Conservation (phyloP, 805 yeast species). For the Komagataella ulmi region DNA sequence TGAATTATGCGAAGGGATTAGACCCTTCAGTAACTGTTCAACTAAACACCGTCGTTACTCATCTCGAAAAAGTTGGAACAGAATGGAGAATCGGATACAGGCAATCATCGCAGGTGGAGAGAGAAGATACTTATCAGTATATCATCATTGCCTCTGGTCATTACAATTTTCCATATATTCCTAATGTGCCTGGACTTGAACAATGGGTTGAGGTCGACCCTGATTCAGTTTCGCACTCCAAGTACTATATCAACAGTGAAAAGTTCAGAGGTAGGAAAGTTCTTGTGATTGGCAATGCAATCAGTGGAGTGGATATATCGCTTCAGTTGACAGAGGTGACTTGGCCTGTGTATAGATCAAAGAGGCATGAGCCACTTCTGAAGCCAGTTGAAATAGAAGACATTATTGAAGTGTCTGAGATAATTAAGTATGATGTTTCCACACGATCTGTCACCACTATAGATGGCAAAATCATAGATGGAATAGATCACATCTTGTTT, state of each 20-base stretch:
- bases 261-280: slow-evolving; percentile 18
- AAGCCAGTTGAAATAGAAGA: slow-evolving; percentile 11
- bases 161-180: slow-evolving; percentile 32
- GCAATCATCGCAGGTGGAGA: background rate
- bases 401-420: slow-evolving; percentile 13
- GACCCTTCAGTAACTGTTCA: slow-evolving; percentile 19
- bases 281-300: slow-evolving; percentile 17
- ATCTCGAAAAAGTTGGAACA: slow-evolving; percentile 19
- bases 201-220: slow-evolving; percentile 18
- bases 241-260: slow-evolving; percentile 21
- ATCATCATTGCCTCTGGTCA: slow-evolving; percentile 35
- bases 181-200: slow-evolving; percentile 26
- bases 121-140: slow-evolving; percentile 13
- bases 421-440: slow-evolving; percentile 12
- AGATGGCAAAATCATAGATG: slow-evolving; percentile 31
- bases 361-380: slow-evolving; percentile 11
- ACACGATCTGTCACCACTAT: slow-evolving; percentile 25
- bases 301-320: slow-evolving; percentile 8
- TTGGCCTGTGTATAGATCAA: slow-evolving; percentile 14
- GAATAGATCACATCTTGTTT: slow-evolving; percentile 46
- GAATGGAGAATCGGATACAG: slow-evolving; percentile 10
- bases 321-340: slow-evolving; percentile 18
- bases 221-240: slow-evolving; percentile 27
- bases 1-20: slow-evolving; percentile 35
- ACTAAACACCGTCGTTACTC: slow-evolving; percentile 33